Evolutionary conservation across 2,329 filamentous ascomycete species (phyloP), one percentile per base, ranked within the genome.

Genomic region (Pseudogymnoascus sp.): DNA sequence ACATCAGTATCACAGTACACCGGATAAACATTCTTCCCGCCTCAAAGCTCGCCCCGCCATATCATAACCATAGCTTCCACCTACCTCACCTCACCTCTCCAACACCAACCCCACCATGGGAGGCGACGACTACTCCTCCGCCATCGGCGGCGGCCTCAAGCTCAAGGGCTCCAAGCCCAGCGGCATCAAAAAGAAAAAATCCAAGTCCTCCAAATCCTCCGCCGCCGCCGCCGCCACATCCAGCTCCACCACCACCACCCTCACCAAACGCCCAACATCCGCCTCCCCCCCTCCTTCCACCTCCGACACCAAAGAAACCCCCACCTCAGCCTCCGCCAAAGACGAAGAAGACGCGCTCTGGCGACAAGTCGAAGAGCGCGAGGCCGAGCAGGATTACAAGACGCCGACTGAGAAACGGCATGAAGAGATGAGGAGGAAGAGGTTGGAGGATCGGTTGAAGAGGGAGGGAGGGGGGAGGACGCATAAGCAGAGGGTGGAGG

Each of bases 401-500:
- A 98, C 93, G 0, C 92, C 96, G 67, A 86, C 93, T 1, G 92
- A 99, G 78, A 81, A 83, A 69, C 83, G 87, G 51, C 85, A 95
- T 71, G 91, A 96, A 69, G 93, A 98, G 78, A 83, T 85, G 71
- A 85, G 89, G 75, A 83, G 86, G 75, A 95, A 92, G 78, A 85
- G 91, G 80, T 80, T 98, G 71, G 86, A 95, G 70, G 89, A 96
- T 72, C 82, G 92, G 67, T 79, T 96, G 51, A 87, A 90, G 73
- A 61, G 60, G 37, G 60, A 61, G 8, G 60, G 60, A 5, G 88
- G 96, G 14, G 85, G 93, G 69, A 98, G 97, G 81, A 96, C 93
- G 31, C 95, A 99, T 77, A 98, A 98, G 75, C 90, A 99, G 79
- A 87, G 92, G 10, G 93, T 99, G 48, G 93, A 98, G 76, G 92